Base-by-base conservation (phyloP, 2,329 filamentous ascomycete genomes). In the Colletotrichum chrysophilum region DNA sequence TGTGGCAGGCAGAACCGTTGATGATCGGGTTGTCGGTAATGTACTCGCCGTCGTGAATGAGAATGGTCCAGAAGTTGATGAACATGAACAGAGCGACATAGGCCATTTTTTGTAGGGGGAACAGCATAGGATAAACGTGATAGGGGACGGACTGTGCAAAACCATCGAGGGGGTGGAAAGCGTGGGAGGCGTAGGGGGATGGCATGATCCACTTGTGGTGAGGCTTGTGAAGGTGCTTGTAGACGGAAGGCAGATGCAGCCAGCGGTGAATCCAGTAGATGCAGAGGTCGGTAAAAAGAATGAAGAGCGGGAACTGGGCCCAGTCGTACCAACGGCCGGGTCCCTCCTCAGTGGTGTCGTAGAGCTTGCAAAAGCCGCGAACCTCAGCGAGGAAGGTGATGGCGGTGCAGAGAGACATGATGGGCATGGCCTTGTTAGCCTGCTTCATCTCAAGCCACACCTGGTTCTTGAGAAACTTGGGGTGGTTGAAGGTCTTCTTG, bases 131-230 rank as follows among this genome's bases (percentile, higher is more conserved):
- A 87, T 96, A 98, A 79, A 98, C 80, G 87, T 98, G 96, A 87
- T 98, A 98, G 1, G 96, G 96, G 62, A 98, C 84, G 76, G 94
- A 94, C 88, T 98, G 96, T 13, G 93, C 90, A 86, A 94, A 98
- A 82, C 96, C 96, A 82, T 98, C 96, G 68, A 98, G 84, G 1
- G 96, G 96, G 88, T 98, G 96, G 91, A 98, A 98, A 74, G 96
- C 96, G 83, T 98, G 94, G 80, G 94, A 96, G 56, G 96, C 96
- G 84, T 92, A 98, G 1, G 96, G 96, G 4, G 95, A 98, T 4
- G 96, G 96, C 95, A 98, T 97, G 86, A 98, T 98, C 96, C 96
- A 98, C 89, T 98, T 98, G 92, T 98, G 96, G 87, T 98, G 96
- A 79, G 96, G 94, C 91, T 98, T 98, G 91, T 98, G 96, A 66